Evolutionary conservation across 2,329 filamentous ascomycete species (phyloP).

Genomic region (Orbilia ellipsospora): DNA sequence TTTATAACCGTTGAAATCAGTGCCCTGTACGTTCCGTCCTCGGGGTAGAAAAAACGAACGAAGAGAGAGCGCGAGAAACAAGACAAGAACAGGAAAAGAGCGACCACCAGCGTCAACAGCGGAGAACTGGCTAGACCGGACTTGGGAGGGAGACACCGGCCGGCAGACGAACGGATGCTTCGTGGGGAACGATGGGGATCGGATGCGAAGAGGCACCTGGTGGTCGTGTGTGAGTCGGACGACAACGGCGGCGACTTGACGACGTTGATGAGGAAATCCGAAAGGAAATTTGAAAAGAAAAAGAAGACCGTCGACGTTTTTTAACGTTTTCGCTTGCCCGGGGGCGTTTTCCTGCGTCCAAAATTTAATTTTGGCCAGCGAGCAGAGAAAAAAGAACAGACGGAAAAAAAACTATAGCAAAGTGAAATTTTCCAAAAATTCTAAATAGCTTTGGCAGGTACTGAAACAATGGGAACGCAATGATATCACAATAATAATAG

Average conservation of each 20-base stretch:
- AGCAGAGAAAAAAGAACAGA: slow-evolving; percentile 20
- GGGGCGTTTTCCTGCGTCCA: slow-evolving; percentile 19
- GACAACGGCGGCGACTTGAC: too few species aligned
- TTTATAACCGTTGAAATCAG: slow-evolving; percentile 41
- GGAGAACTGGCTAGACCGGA: not conserved
- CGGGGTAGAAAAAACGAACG: slow-evolving; percentile 9
- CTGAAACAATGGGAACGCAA: not conserved
- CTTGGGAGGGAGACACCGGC: too few species aligned
- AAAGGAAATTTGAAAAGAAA: too few species aligned
- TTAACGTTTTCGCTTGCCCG: slow-evolving; percentile 47
- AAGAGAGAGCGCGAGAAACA: slow-evolving; percentile 4
- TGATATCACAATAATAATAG: not conserved
- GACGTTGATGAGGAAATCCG: slow-evolving; percentile 6
- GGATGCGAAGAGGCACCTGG: not conserved
- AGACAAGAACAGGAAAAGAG: slow-evolving; percentile 9
- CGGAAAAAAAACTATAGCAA: slow-evolving; percentile 4
- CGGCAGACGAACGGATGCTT: not conserved
- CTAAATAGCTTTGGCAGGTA: slow-evolving; percentile 17
- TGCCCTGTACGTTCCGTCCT: not conserved
- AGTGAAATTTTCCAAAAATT: slow-evolving; percentile 4
- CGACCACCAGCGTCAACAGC: not conserved
- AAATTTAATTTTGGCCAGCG: not conserved
- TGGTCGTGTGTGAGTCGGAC: slow-evolving; percentile 13
- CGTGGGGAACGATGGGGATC: not conserved
- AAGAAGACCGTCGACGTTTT: slow-evolving; percentile 21